These are phyloP conservation scores for Cystobasidium tubakii DNA, from an alignment of 768 basidiomycete species.

Conservation along the genomic window DNA sequence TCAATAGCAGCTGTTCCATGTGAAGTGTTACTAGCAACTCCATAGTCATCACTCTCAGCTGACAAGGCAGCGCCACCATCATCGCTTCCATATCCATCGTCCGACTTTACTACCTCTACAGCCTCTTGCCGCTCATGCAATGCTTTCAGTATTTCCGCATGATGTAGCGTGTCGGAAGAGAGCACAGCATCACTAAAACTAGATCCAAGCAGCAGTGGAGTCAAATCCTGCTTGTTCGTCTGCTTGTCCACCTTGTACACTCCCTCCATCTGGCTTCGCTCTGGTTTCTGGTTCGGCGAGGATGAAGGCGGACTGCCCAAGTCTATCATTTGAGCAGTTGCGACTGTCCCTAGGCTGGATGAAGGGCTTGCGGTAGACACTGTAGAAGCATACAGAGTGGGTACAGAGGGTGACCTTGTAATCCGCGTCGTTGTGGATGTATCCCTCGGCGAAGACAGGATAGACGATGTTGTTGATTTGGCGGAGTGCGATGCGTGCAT, in stretches of 20 bases:
- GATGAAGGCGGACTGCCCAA: neutral
- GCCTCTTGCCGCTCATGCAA: neutral
- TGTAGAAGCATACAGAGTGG: neutral
- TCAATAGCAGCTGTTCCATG: neutral
- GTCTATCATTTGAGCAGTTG: neutral
- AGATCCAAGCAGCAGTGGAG: neutral
- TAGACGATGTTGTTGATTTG: neutral
- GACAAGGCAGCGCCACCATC: neutral
- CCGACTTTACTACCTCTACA: neutral
- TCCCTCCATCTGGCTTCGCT: neutral
- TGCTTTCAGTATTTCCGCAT: neutral
- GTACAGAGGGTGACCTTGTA: neutral
- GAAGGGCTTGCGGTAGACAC: neutral
- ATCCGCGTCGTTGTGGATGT: neutral
- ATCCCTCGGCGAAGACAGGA: neutral
- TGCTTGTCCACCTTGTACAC: neutral
- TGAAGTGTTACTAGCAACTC: neutral
- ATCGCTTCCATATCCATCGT: slow-evolving; percentile 9
- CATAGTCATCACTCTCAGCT: slow-evolving; percentile 1
- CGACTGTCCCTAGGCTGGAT: neutral
- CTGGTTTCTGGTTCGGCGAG: too few species aligned
- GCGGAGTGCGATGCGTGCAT: neutral
- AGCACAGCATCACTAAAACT: neutral
- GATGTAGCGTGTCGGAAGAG: neutral
- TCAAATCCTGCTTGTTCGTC: neutral